phyloP scores from a whole-genome alignment of 306 rosid species.

The Canavalia ensiformis region DNA sequence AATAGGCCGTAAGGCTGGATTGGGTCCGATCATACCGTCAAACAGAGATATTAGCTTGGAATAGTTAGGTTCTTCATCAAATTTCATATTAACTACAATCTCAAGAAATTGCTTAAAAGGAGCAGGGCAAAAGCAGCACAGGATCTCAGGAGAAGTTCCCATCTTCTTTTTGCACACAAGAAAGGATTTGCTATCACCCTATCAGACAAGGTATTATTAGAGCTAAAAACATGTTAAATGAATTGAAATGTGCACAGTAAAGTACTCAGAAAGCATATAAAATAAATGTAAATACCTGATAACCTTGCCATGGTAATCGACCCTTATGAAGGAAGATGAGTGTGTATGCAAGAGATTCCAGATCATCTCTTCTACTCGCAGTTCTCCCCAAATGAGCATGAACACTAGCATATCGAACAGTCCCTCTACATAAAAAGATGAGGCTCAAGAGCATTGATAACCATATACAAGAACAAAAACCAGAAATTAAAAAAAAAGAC shows the following conservation, averaged over 20 bases:
- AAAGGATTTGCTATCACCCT: constrained; percentile 92
- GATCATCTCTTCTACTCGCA: constrained; percentile 98
- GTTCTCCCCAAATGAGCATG: constrained; percentile 99
- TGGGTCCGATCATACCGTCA: constrained; percentile 83
- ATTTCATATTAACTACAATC: constrained; percentile 92
- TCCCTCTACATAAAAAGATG: constrained; percentile 66
- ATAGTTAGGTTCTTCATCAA: constrained; percentile 97
- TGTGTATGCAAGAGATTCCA: constrained; percentile 96
- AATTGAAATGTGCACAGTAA: constrained; percentile 17
- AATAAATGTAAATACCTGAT: constrained; percentile 64
- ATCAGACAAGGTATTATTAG: constrained; percentile 44
- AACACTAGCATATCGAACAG: constrained; percentile 97
- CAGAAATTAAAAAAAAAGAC: constrained; percentile 51
- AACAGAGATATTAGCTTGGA: constrained; percentile 82
- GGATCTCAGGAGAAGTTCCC: constrained; percentile 94
- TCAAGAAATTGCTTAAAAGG: constrained; percentile 90
- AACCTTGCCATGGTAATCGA: constrained; percentile 97
- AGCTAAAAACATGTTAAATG: neutral
- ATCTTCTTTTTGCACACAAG: constrained; percentile 96
- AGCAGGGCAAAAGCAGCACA: constrained; percentile 92
- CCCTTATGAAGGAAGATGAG: constrained; percentile 92
- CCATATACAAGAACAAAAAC: constrained; percentile 9
- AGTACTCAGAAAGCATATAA: constrained; percentile 35
- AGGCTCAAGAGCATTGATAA: constrained; percentile 19
- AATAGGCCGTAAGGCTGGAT: constrained; percentile 88